These are phyloP conservation scores for Perkinsus chesapeaki DNA, from an alignment of 169 alveolate genomes.

Conservation along the genomic window DNA sequence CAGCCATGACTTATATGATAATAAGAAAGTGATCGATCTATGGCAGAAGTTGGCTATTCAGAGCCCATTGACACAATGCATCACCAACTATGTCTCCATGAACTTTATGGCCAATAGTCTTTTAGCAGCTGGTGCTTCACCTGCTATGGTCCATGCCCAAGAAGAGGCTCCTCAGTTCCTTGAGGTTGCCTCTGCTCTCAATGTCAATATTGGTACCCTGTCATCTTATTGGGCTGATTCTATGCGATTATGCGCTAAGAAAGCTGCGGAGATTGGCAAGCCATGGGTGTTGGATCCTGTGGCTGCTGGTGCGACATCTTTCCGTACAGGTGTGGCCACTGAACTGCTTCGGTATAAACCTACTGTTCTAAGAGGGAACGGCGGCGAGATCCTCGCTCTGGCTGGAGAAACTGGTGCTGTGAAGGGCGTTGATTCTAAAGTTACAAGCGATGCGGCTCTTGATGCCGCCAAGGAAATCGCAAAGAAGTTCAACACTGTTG, in stretches of 20 bases:
- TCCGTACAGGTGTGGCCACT: background rate
- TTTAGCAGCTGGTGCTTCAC: background rate
- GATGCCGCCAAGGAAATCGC: background rate
- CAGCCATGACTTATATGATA: background rate
- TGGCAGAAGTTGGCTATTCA: background rate
- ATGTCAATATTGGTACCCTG: background rate
- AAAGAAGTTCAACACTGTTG: background rate
- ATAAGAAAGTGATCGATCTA: background rate
- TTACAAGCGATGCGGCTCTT: background rate
- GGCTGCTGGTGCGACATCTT: background rate
- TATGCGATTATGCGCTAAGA: background rate
- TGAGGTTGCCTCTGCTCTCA: background rate
- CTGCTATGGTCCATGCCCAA: background rate
- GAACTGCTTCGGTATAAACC: background rate
- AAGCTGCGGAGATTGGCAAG: background rate
- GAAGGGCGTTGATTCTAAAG: conserved; percentile 8
- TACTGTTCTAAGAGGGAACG: background rate
- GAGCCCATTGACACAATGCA: background rate
- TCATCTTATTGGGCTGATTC: background rate
- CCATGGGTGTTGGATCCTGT: conserved; percentile 2
- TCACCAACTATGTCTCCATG: conserved; percentile 1
- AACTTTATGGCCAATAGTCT: background rate
- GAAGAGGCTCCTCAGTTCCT: background rate
- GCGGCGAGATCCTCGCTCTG: conserved; percentile 10
- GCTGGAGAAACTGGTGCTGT: background rate